Base-by-base conservation (phyloP, 176 grass and related monocot genomes). In the Raddia guianensis region DNA sequence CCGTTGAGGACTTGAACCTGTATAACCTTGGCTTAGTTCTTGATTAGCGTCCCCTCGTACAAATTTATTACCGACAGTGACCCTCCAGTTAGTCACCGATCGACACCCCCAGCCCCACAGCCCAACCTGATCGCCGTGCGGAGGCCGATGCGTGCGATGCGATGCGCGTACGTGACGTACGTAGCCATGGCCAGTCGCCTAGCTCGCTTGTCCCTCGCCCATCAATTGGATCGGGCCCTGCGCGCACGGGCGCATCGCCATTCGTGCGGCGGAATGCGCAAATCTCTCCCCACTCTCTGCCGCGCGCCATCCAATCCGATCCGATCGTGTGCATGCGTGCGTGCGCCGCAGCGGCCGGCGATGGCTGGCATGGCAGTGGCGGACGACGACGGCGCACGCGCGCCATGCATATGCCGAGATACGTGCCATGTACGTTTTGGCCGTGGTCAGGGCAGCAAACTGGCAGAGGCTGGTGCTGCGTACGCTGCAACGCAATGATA, bases 131-230 rank as follows among this genome's bases (percentile, higher is more conserved):
- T 15, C 64, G 40, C 62, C 61, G 62, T 55, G 49, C 69, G 61
- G 71, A 66, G 71, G 37, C 71, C 62, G 71, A 83, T n/a, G 60
- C 60, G 42, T 9, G 60, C 60, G 42, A 9, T 7, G 32, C 53
- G 65, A 47, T 0, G 37, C 20, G 5, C 11, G 1, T 27, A 27
- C 1, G 27, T 27, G 1, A 27, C 62, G 57, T 27, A 58, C 62
- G 72, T 54, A 16, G 35, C 37, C 70, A 20, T 12, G 45, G 44
- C 37, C 37, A 40, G 37, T 40, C 32, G 3, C 2, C 55, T 43
- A 12, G 57, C 2, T n/a, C 64, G 7, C 46, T 87, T 87, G 73
- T 74, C 86, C 15, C 60, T 53, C 59, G 80, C 74, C 68, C 51
- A 73, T 79, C n/a, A 73, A 83, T 73, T 37, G 12, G 54, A 44